Conservation (phyloP, 179 eudicot genomes). For the Actinidia chinensis region DNA sequence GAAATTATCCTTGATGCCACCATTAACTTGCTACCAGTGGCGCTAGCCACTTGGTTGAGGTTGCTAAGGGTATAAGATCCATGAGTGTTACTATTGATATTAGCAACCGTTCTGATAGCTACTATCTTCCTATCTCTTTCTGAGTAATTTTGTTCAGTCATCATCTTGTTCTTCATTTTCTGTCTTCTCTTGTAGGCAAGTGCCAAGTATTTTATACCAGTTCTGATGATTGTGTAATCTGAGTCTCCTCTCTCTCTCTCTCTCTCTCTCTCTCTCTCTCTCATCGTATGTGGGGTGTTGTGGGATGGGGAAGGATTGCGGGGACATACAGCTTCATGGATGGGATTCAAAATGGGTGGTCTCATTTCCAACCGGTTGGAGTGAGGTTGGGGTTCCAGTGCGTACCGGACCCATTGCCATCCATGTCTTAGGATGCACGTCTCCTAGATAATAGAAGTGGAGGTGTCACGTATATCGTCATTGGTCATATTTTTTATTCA, state of each 20-base stretch:
- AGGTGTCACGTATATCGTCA: background rate
- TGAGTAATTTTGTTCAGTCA: background rate
- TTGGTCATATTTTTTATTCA: background rate
- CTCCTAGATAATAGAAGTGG: background rate
- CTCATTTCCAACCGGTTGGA: background rate
- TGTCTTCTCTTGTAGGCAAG: background rate
- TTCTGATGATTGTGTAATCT: background rate
- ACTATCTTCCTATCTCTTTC: background rate
- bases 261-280: background rate
- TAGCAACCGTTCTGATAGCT: background rate
- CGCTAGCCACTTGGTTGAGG: background rate
- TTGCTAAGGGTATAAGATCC: too few species aligned
- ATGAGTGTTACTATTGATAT: background rate
- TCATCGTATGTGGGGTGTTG: background rate
- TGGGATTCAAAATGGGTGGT: background rate
- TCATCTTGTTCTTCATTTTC: background rate
- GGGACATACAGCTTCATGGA: background rate
- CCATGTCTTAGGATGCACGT: background rate
- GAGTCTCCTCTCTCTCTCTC: too few species aligned
- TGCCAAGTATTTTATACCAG: background rate
- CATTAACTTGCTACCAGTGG: background rate
- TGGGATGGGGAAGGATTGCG: slow-evolving; percentile 7
- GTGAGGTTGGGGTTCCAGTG: background rate
- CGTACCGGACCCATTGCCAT: background rate
- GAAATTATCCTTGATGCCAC: too few species aligned